These are phyloP conservation scores for Carnegiea gigantea DNA, from an alignment of 179 eudicot species.

Conservation along the genomic window DNA sequence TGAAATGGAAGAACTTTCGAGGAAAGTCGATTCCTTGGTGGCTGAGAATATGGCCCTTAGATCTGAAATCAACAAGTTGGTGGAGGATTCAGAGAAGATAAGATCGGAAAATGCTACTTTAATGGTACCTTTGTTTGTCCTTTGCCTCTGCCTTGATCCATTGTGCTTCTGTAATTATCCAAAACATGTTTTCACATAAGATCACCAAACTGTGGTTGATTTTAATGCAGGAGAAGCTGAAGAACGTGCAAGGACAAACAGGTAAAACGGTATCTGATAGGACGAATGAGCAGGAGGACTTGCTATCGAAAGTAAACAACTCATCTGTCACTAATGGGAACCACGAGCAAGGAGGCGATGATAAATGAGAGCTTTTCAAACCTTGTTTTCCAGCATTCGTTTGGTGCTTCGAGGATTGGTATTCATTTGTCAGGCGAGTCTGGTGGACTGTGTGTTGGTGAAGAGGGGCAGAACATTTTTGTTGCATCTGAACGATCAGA, in stretches of 20 bases:
- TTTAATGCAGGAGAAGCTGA: slow-evolving; percentile 52
- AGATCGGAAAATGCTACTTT: slow-evolving; percentile 65
- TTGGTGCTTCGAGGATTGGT: background rate
- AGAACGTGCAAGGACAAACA: slow-evolving; percentile 34
- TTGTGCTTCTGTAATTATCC: background rate
- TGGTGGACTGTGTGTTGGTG: slow-evolving; percentile 5
- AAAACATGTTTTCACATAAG: background rate
- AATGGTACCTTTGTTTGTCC: slow-evolving; percentile 40
- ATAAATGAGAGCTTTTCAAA: background rate
- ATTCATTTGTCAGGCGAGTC: background rate
- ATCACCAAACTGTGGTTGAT: background rate
- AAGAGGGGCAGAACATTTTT: background rate
- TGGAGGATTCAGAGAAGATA: slow-evolving; percentile 60
- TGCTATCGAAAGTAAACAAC: slow-evolving; percentile 66
- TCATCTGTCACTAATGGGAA: slow-evolving; percentile 36
- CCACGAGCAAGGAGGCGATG: slow-evolving; percentile 19
- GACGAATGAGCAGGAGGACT: slow-evolving; percentile 41
- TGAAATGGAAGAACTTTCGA: slow-evolving; percentile 80
- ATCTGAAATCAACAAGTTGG: slow-evolving; percentile 65
- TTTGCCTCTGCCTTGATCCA: background rate
- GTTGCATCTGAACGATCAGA: background rate
- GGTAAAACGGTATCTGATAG: slow-evolving; percentile 25
- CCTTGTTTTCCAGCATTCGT: background rate
- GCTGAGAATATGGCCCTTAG: slow-evolving; percentile 71
- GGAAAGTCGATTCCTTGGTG: slow-evolving; percentile 64